phyloP scores from a whole-genome alignment of 305 asterid genomes.

The Rubia peregrina region DNA sequence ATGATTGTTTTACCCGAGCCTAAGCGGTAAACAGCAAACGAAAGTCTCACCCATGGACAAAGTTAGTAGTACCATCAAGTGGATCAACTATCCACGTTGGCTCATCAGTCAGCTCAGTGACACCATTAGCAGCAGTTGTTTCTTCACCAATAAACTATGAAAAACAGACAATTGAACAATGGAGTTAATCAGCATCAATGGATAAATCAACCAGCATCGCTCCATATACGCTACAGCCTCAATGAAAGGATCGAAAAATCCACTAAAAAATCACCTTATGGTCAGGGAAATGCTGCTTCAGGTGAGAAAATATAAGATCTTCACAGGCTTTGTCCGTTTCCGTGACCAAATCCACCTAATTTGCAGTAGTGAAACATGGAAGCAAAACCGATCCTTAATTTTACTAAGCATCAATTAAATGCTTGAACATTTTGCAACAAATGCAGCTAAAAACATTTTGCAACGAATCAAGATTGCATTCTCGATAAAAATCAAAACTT shows the following conservation, averaged over 20 bases:
- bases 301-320: conserved; percentile 61
- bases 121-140: conserved; percentile 85
- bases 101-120: conserved; percentile 65
- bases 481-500: neutral
- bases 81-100: conserved; percentile 99
- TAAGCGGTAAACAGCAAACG: neutral
- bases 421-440: neutral
- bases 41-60: conserved; percentile 77
- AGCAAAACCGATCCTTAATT: conserved; percentile 3
- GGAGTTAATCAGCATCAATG: too few species aligned
- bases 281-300: conserved; percentile 57
- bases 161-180: conserved; percentile 10
- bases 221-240: neutral
- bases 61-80: conserved; percentile 91
- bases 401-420: neutral
- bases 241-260: neutral
- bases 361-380: neutral
- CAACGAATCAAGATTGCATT: neutral
- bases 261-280: conserved; percentile 50
- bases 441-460: neutral
- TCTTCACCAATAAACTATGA: conserved; percentile 93
- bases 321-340: conserved; percentile 94
- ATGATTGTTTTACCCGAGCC: neutral
- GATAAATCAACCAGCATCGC: conserved; percentile 1
- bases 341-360: conserved; percentile 93